Base-by-base conservation (phyloP, 108 stramenopile species). In the Nitzschia palea region DNA sequence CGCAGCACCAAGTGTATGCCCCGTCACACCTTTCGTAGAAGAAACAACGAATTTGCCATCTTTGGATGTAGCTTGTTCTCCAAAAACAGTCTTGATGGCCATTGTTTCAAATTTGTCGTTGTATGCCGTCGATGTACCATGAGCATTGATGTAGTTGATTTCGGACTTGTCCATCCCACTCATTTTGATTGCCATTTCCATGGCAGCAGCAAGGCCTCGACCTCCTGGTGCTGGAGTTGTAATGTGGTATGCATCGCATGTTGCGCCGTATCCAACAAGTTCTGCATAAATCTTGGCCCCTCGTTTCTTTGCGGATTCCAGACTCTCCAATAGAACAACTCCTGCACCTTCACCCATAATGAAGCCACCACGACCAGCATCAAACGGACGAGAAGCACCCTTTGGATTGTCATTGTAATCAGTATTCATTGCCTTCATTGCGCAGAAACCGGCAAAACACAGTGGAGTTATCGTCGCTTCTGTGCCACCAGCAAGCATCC, bases 271-370 rank as follows among this genome's bases (percentile, higher is more conserved):
- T 25, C 97, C 97, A 2, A 92, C 86, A 62, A 97, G 61, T 75
- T 98, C 98, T 23, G 93, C 95, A 50, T 96, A 88, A 52, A 97
- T 91, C 58, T 76, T 72, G 2, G 97, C 99, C n/a, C 97, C 99
- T 28, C 99, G 83, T 43, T 83, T 82, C 74, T 84, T 69, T 2
- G 99, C 99, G 44, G 91, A 89, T 60, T 93, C 96, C 65, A 94
- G 60, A 27, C 85, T 86, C 70, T 99, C 99, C 2, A 99, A 67
- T 4, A 98, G 68, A 28, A 99, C 70, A 14, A 98, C 96, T 35
- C 97, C 99, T 2, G 97, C 91, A 33, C 99, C 99, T 80, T 99
- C 99, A 12, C 95, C 99, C 97, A 99, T 98, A 68, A 99, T 82
- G 66, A 99, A 99, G 18, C 99, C 99, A 20, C 86, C 95, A 17